Percentiles rank a stretch among this genome's conserved stretches.
Conservation (phyloP, 1,139 yeast species). For the Wickerhamomyces sp. region DNA sequence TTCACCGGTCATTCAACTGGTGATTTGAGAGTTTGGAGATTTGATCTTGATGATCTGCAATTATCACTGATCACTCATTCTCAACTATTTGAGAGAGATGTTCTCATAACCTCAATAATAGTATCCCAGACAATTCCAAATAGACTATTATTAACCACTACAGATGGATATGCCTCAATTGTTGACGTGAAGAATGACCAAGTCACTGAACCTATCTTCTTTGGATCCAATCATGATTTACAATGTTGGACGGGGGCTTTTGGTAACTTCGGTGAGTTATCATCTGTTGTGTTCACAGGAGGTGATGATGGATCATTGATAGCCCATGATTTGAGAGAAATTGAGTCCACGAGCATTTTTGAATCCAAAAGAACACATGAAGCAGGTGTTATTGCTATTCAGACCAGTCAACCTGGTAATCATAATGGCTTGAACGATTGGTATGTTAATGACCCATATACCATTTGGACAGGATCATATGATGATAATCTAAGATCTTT, state of each 20-base stretch:
- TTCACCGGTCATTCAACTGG: slow-evolving; percentile 83
- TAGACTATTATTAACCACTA: slow-evolving; percentile 45
- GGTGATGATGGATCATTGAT: slow-evolving; percentile 82
- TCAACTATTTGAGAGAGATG: slow-evolving; percentile 42
- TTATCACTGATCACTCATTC: slow-evolving; percentile 26
- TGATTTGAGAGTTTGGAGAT: slow-evolving; percentile 57
- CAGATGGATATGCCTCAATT: slow-evolving; percentile 48
- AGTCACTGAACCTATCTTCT: slow-evolving; percentile 9
- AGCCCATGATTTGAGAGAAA: slow-evolving; percentile 68
- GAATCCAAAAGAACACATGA: slow-evolving; percentile 59
- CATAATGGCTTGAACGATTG: slow-evolving; percentile 28
- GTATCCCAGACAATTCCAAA: slow-evolving; percentile 42
- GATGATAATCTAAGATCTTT: slow-evolving; percentile 72
- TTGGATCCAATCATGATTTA: slow-evolving; percentile 44
- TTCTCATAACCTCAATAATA: slow-evolving; percentile 61
- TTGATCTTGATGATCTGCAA: slow-evolving; percentile 14
- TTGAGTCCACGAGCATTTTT: slow-evolving; percentile 42
- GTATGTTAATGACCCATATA: slow-evolving; percentile 39
- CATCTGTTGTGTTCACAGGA: slow-evolving; percentile 70
- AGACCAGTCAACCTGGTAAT: slow-evolving; percentile 36
- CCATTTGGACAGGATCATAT: slow-evolving; percentile 86
- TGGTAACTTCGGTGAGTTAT: slow-evolving; percentile 51
- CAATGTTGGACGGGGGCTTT: slow-evolving; percentile 91
- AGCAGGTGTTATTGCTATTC: slow-evolving; percentile 85
- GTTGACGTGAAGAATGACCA: slow-evolving; percentile 26